phyloP scores from a whole-genome alignment of 2,329 filamentous ascomycete genomes.

The Xylariaceae sp. region DNA sequence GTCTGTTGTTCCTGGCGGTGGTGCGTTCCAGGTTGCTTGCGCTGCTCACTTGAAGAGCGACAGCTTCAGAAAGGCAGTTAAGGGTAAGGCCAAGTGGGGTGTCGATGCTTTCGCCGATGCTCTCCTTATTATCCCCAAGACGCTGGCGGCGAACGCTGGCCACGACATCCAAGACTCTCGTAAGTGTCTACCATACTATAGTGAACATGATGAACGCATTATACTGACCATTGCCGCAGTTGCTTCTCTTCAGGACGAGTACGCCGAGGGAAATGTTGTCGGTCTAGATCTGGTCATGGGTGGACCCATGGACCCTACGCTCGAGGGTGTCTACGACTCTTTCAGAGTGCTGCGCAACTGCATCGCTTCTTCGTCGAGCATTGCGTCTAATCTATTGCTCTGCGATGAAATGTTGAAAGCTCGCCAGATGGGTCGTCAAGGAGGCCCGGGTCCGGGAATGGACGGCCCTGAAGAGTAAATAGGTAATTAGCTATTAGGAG shows the following conservation, averaged over 20 bases:
- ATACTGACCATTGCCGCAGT: slow-evolving; percentile 46
- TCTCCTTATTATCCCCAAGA: slow-evolving; percentile 93
- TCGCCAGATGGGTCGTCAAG: slow-evolving; percentile 77
- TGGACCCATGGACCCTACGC: slow-evolving; percentile 88
- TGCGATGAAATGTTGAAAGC: slow-evolving; percentile 98
- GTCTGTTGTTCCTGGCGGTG: slow-evolving; percentile 88
- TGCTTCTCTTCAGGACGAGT: slow-evolving; percentile 79
- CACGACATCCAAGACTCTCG: slow-evolving; percentile 94
- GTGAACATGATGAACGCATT: not conserved
- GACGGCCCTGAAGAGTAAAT: slow-evolving; percentile 38
- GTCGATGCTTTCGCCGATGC: slow-evolving; percentile 94
- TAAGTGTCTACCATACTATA: slow-evolving; percentile 45
- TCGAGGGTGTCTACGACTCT: slow-evolving; percentile 91
- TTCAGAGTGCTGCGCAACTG: slow-evolving; percentile 93
- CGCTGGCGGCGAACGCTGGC: slow-evolving; percentile 88
- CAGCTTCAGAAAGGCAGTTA: slow-evolving; percentile 80
- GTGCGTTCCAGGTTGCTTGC: slow-evolving; percentile 93
- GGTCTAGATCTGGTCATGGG: slow-evolving; percentile 83
- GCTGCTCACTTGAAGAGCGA: slow-evolving; percentile 83
- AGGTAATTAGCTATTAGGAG: slow-evolving; percentile 1
- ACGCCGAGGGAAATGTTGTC: slow-evolving; percentile 75
- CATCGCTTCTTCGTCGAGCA: slow-evolving; percentile 88
- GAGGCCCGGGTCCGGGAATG: slow-evolving; percentile 59
- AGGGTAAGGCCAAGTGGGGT: slow-evolving; percentile 96
- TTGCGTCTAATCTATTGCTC: slow-evolving; percentile 88